Evolutionary conservation across 176 grass and related monocot species (phyloP).

Genomic region (Ampelocalamus luodianensis): DNA sequence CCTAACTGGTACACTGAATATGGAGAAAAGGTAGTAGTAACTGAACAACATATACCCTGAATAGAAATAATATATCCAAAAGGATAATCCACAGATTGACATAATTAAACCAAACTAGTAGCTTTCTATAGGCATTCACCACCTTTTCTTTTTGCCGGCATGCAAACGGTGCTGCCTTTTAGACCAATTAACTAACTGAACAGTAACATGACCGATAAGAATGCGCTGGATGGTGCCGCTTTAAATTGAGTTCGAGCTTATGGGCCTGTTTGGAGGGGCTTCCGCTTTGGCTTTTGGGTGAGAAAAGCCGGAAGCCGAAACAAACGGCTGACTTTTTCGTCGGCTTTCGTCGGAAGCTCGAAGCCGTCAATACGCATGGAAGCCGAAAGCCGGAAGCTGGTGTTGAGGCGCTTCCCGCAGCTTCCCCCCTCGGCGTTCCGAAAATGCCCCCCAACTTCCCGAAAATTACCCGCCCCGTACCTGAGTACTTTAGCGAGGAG

Average conservation of each 20-base stretch:
- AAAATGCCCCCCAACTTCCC: no score
- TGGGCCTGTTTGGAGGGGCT: no score
- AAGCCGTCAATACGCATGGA: no score
- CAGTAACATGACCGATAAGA: not conserved
- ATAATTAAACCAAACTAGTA: not conserved
- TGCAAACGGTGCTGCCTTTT: not conserved
- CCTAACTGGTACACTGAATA: not conserved
- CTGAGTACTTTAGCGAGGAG: no score
- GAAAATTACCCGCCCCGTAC: no score
- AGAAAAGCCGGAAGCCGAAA: no score
- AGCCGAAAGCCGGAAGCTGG: no score
- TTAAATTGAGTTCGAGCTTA: not conserved
- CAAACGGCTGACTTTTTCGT: no score
- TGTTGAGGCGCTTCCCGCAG: no score
- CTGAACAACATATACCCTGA: not conserved
- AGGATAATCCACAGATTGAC: not conserved
- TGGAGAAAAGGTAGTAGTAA: not conserved
- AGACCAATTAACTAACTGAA: conserved; percentile 20
- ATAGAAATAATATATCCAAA: conserved; percentile 12
- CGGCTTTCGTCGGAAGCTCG: no score
- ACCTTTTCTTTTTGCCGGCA: conserved; percentile 12
- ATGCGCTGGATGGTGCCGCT: conserved; percentile 14
- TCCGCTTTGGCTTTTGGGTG: no score
- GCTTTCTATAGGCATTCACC: not conserved
- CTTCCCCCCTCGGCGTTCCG: no score